Conservation (phyloP, 2,329 filamentous ascomycete genomes). For the Fusarium sp. region DNA sequence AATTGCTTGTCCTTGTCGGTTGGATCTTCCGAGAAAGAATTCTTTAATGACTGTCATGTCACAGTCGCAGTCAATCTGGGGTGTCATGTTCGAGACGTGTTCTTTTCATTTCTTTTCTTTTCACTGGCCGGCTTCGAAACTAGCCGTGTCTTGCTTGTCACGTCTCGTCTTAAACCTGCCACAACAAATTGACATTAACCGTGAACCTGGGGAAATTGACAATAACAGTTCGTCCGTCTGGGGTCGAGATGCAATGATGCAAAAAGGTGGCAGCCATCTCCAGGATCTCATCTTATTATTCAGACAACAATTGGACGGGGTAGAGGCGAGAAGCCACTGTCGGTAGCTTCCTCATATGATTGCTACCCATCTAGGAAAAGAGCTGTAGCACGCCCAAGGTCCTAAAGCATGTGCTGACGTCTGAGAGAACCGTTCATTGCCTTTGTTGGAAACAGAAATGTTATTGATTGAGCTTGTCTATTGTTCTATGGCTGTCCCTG, state of each 20-base stretch:
- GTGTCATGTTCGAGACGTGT: constrained; percentile 28
- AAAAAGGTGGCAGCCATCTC: constrained; percentile 30
- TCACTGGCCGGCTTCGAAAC: not conserved
- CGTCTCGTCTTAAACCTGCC: not conserved
- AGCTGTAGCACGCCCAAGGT: constrained; percentile 16
- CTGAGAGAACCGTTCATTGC: constrained; percentile 5
- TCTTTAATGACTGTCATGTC: constrained; percentile 3
- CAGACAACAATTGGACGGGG: constrained; percentile 9
- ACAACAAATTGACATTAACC: constrained; percentile 2
- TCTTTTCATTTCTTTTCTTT: constrained; percentile 17
- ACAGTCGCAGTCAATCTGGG: constrained; percentile 13
- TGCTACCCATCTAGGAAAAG: constrained; percentile 25
- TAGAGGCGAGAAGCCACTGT: not conserved
- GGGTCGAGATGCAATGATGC: not conserved
- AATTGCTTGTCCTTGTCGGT: constrained; percentile 29
- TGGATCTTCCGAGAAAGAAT: constrained; percentile 28
- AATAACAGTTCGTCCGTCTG: not conserved
- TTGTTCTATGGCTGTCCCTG: not conserved
- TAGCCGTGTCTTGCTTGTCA: constrained; percentile 4
- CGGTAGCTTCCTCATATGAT: constrained; percentile 21
- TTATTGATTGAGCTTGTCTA: constrained; percentile 18
- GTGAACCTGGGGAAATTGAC: constrained; percentile 9
- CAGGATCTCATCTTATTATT: constrained; percentile 26
- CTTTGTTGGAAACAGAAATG: constrained; percentile 12
- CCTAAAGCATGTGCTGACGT: constrained; percentile 4